Conservation (phyloP, 2,329 filamentous ascomycete genomes). For the Phyllosticta citriasiana region DNA sequence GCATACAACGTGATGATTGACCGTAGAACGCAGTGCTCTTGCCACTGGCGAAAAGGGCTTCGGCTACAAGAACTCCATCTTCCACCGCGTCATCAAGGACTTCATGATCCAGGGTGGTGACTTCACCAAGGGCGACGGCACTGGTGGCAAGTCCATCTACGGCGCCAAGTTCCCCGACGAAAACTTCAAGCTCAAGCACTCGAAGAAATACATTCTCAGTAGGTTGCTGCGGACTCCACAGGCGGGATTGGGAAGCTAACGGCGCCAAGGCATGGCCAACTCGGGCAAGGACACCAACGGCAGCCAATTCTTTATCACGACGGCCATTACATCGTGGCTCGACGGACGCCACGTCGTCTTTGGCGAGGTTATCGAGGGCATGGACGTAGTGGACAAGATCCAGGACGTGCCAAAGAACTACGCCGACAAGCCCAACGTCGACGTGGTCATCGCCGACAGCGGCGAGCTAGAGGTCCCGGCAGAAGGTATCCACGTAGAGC, state of each 20-base stretch:
- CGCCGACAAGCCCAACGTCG: constrained; percentile 58
- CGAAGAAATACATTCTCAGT: constrained; percentile 65
- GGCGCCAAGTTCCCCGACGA: constrained; percentile 76
- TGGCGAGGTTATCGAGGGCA: constrained; percentile 80
- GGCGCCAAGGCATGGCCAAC: constrained; percentile 48
- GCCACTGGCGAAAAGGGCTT: constrained; percentile 80
- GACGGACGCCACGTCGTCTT: constrained; percentile 79
- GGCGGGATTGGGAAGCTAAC: constrained; percentile 68
- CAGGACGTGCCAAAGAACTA: constrained; percentile 57
- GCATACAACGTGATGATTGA: constrained; percentile 10
- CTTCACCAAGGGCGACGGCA: constrained; percentile 74
- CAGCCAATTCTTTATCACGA: constrained; percentile 66
- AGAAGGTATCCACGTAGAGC: constrained; percentile 90
- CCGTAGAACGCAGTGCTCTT: constrained; percentile 51
- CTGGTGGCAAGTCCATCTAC: constrained; percentile 82
- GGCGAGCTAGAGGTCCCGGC: constrained; percentile 72
- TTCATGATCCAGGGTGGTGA: constrained; percentile 92
- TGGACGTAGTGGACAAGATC: constrained; percentile 69
- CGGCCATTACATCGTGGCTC: constrained; percentile 57
- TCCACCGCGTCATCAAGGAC: constrained; percentile 83
- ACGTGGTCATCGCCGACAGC: constrained; percentile 71
- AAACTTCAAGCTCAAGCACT: constrained; percentile 93
- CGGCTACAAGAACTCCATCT: constrained; percentile 69
- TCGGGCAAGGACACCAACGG: constrained; percentile 62
- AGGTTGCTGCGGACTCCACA: constrained; percentile 55